Evolutionary conservation across 2,329 filamentous ascomycete species (phyloP).

Genomic region (Zasmidium citrigriseum): DNA sequence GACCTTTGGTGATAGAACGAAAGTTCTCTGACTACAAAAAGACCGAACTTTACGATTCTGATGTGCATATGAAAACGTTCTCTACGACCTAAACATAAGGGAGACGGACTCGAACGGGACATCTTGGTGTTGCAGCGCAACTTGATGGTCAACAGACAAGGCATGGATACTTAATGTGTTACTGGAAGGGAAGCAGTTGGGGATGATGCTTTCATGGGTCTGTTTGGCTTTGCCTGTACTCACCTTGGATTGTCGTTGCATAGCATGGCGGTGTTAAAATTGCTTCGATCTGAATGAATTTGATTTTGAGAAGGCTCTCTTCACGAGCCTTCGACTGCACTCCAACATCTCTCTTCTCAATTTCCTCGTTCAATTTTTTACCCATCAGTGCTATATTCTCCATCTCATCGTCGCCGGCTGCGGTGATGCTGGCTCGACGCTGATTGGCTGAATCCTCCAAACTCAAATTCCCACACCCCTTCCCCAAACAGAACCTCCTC

Average conservation of each 20-base stretch:
- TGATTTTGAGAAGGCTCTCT: neutral
- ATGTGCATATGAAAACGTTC: neutral
- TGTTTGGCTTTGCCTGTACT: neutral
- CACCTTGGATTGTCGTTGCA: neutral
- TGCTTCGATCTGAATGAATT: neutral
- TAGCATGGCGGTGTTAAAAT: neutral
- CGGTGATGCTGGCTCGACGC: neutral
- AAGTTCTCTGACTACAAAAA: neutral
- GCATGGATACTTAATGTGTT: neutral
- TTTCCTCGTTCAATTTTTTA: neutral
- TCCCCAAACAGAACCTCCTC: neutral
- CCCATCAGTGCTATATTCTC: neutral
- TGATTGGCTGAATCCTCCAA: neutral
- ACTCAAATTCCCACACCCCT: too few species aligned
- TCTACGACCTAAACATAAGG: neutral
- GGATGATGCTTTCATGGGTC: neutral
- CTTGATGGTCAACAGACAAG: neutral
- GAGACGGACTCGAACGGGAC: neutral
- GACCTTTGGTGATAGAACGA: neutral
- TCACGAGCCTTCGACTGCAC: neutral
- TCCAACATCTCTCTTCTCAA: neutral
- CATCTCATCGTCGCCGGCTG: neutral
- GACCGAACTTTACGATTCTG: neutral
- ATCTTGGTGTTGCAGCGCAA: neutral
- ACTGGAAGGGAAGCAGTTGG: neutral